phyloP scores from a whole-genome alignment of 2,329 filamentous ascomycete species.

The Aspergillus brunneoviolaceus region DNA sequence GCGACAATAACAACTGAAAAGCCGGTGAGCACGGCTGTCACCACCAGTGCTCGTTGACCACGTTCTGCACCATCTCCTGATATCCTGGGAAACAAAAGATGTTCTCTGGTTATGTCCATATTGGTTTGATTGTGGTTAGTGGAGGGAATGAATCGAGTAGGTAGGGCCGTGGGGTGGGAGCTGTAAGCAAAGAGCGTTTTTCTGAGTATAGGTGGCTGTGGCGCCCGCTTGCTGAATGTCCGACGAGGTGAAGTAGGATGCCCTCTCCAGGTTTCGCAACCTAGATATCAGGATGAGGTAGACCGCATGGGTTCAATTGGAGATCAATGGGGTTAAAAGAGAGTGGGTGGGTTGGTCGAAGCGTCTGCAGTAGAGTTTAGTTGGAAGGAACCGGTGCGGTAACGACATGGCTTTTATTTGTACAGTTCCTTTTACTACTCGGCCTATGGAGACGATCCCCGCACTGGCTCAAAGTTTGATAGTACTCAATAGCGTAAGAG shows the following conservation, averaged over 20 bases:
- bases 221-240: background rate
- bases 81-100: conserved; percentile 20
- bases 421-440: background rate
- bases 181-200: conserved; percentile 16
- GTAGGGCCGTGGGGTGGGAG: background rate
- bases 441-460: background rate
- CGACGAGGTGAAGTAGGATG: background rate
- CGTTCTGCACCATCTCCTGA: conserved; percentile 21
- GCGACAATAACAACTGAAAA: conserved; percentile 26
- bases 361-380: background rate
- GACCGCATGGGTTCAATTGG: conserved; percentile 6
- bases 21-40: conserved; percentile 31
- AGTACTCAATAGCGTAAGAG: conserved; percentile 15
- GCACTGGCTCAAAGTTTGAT: conserved; percentile 16
- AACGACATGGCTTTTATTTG: conserved; percentile 1
- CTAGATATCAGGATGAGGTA: conserved; percentile 9
- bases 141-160: conserved; percentile 10
- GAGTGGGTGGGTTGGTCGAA: background rate
- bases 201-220: background rate
- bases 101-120: conserved; percentile 17
- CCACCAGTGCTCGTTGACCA: conserved; percentile 30
- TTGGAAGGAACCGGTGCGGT: background rate
- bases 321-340: background rate
- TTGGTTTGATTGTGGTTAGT: background rate
- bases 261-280: conserved; percentile 7